Evolutionary conservation across 2,329 filamentous ascomycete genomes (phyloP), one percentile per base, ranked within the genome.

Genomic region (Scytalidium lignicola): DNA sequence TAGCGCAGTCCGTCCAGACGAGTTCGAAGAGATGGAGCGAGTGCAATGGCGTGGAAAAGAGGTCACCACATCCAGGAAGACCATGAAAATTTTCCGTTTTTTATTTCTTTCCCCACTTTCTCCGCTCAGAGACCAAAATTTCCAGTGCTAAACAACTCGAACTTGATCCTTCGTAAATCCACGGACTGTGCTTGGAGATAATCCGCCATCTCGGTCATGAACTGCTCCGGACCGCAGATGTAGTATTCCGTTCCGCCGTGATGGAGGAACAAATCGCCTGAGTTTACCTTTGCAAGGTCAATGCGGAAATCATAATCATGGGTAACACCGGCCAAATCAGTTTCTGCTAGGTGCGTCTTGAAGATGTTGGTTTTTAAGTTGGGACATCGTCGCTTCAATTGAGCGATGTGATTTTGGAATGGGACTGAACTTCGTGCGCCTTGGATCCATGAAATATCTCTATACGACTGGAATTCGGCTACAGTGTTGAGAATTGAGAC

Each of bases 401-500:
- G 59, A 7, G 5, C 41, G 18, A 43, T 22, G 13, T 22, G 20
- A 5, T 15, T 9, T 19, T 22, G 20, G 32, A 37, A 37, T 8
- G 69, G 66, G 13, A 67, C 68, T 2, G 72, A 69, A 43, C 71
- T 71, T 28, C 77, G 72, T 1, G 81, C 76, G 1, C 74, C 78
- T 59, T 88, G 83, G 49, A 87, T 72, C 75, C 83, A 86, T 10
- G 75, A 77, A 29, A 88, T 72, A 7, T 73, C 76, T 44, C 79
- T 66, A 19, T 60, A 56, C 1, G 67, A 65, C 13, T 58, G 51
- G 2, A 58, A 59, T 6, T 65, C 53, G 23, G 61, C 48, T 6
- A 83, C 64, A 5, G 73, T 72, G 61, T 85, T 79, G 51, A 88
- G 72, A 48, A 89, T 88, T 40, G 80, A 74, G 51, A 82, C 69